Conservation (phyloP, 306 rosid species). For the Glycyrrhiza uralensis region DNA sequence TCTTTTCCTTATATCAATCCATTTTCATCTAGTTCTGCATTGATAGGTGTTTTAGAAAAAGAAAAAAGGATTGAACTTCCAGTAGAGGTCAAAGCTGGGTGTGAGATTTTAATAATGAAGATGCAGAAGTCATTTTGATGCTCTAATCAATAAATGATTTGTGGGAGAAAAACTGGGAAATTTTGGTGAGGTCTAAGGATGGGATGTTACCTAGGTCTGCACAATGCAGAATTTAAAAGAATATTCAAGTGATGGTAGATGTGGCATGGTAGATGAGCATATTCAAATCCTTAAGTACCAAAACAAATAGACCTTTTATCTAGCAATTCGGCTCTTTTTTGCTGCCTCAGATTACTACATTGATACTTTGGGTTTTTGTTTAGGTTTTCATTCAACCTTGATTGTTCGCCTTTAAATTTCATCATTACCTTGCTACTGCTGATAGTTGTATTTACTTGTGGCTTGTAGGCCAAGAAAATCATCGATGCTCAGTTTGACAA, state of each 20-base stretch:
- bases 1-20: background rate
- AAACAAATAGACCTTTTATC: background rate
- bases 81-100: background rate
- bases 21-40: conserved; percentile 8
- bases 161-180: background rate
- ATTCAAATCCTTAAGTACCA: conserved; percentile 15
- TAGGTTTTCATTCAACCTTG: conserved; percentile 2
- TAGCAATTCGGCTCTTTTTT: background rate
- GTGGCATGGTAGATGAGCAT: conserved; percentile 7
- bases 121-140: background rate
- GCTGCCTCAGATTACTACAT: background rate
- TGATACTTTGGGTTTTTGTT: background rate
- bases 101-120: background rate
- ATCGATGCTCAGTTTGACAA: conserved; percentile 62
- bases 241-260: background rate
- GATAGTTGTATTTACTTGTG: conserved; percentile 36
- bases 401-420: conserved; percentile 17
- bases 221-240: background rate
- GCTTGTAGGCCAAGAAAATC: conserved; percentile 66
- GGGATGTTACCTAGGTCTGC: background rate
- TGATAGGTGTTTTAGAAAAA: background rate
- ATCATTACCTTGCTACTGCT: conserved; percentile 18
- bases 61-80: background rate
- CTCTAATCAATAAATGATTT: background rate
- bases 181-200: background rate